Percentiles rank a stretch among this genome's conserved stretches.
These are phyloP conservation scores for Cryptosporidium sp. DNA, from an alignment of 169 alveolate genomes.

Conservation along the genomic window DNA sequence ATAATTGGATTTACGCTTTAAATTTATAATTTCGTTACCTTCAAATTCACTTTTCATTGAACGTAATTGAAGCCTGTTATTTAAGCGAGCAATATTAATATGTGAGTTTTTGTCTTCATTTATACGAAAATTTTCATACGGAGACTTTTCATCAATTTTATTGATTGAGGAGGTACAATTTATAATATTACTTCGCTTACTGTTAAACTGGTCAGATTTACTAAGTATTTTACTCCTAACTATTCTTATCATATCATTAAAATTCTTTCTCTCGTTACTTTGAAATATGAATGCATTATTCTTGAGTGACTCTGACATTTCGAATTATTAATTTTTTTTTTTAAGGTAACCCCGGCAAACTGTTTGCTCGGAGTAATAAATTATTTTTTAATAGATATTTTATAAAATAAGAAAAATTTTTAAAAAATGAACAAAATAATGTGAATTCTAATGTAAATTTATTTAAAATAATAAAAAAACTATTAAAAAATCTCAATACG, in stretches of 20 bases:
- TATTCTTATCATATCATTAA: slow-evolving; percentile 2
- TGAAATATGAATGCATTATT: slow-evolving; percentile 11
- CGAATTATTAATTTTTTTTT: not conserved
- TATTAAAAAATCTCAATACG: not conserved
- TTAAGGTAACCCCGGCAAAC: not conserved
- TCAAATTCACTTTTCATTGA: not conserved
- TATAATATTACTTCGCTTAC: not conserved
- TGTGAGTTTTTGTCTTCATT: not conserved
- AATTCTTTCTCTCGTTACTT: not conserved
- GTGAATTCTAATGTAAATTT: not conserved
- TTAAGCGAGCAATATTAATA: not conserved
- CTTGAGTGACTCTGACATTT: slow-evolving; percentile 6
- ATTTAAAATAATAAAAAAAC: too few relatives aligned
- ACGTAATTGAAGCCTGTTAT: not conserved
- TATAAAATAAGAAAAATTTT: not conserved
- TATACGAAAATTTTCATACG: not conserved
- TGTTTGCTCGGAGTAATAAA: not conserved
- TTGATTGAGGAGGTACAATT: not conserved
- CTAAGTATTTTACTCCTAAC: not conserved
- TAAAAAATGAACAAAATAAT: not conserved
- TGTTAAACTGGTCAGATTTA: not conserved
- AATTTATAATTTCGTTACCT: not conserved
- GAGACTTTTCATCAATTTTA: not conserved
- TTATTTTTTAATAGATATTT: not conserved
- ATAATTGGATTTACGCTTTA: not conserved